Evolutionary conservation across 2,329 filamentous ascomycete species (phyloP).

Genomic region (Botrytis fabae): DNA sequence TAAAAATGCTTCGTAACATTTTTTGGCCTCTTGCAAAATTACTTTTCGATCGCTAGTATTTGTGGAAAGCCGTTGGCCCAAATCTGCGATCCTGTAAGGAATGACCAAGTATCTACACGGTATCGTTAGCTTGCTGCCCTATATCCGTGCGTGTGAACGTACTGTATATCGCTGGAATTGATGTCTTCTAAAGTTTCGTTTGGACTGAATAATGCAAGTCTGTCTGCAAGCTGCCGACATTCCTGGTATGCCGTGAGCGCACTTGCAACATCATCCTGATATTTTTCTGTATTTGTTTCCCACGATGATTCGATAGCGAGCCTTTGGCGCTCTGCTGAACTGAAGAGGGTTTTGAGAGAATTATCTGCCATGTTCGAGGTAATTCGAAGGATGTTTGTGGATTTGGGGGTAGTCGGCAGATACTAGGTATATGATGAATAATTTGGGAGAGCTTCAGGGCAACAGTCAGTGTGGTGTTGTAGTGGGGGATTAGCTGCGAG

Average conservation of each 20-base stretch:
- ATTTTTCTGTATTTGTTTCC: constrained; percentile 64
- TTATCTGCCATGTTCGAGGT: constrained; percentile 45
- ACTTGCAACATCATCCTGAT: constrained; percentile 64
- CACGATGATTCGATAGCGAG: constrained; percentile 60
- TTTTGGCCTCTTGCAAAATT: constrained; percentile 63
- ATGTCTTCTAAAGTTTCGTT: constrained; percentile 91
- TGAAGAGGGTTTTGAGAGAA: constrained; percentile 54
- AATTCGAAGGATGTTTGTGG: not conserved
- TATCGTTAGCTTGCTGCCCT: not conserved
- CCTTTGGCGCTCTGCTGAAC: constrained; percentile 55
- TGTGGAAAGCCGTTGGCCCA: constrained; percentile 67
- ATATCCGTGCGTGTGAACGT: constrained; percentile 32
- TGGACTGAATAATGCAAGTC: constrained; percentile 80
- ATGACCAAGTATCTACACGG: constrained; percentile 68
- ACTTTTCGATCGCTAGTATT: constrained; percentile 55
- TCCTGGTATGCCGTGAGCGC: constrained; percentile 72
- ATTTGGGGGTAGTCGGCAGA: not conserved
- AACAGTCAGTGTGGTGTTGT: constrained; percentile 4
- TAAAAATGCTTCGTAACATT: constrained; percentile 77
- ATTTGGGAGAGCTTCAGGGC: not conserved
- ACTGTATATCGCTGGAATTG: constrained; percentile 80
- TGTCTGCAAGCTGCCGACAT: constrained; percentile 67
- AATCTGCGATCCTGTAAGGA: constrained; percentile 76
- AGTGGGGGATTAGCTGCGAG: not conserved
- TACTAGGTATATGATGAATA: not conserved